A percentile compares a stretch with the other conserved stretches of the same genome.
Conservation (phyloP, 2,329 filamentous ascomycete genomes). For the Ceratocystiopsis brevicomis region DNA sequence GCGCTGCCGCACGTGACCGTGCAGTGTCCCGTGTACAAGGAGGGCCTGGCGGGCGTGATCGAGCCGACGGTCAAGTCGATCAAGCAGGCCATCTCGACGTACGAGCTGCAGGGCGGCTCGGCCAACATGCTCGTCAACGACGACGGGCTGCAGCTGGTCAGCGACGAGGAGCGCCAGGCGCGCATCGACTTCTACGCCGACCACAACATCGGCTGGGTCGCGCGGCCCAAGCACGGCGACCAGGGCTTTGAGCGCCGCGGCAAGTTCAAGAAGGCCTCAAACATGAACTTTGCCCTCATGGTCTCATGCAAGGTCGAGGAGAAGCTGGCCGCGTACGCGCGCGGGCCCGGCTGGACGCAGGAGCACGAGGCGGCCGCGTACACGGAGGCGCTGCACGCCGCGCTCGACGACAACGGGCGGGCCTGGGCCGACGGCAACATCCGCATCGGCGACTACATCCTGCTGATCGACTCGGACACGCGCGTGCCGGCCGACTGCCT, state of each 20-base stretch:
- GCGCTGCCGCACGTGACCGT: slow-evolving; percentile 58
- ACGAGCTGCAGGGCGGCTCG: slow-evolving; percentile 59
- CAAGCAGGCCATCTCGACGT: slow-evolving; percentile 59
- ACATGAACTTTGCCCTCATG: slow-evolving; percentile 55
- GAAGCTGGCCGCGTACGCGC: slow-evolving; percentile 37
- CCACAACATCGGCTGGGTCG: slow-evolving; percentile 51
- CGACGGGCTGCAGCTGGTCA: slow-evolving; percentile 50
- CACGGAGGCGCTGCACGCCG: slow-evolving; percentile 42
- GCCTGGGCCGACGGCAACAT: slow-evolving; percentile 76
- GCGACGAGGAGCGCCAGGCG: slow-evolving; percentile 39
- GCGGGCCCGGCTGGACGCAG: slow-evolving; percentile 45
- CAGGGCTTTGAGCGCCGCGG: slow-evolving; percentile 43
- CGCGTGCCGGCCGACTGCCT: slow-evolving; percentile 61
- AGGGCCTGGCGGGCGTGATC: slow-evolving; percentile 58
- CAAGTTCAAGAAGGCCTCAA: slow-evolving; percentile 54
- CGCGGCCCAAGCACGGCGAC: slow-evolving; percentile 43
- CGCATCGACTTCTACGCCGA: slow-evolving; percentile 51
- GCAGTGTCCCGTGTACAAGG: slow-evolving; percentile 78
- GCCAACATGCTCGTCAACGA: slow-evolving; percentile 64
- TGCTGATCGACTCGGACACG: slow-evolving; percentile 63
- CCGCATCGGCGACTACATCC: slow-evolving; percentile 66
- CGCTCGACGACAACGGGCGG: slow-evolving; percentile 47
- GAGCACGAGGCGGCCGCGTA: slow-evolving; percentile 50
- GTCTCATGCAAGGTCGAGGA: slow-evolving; percentile 53
- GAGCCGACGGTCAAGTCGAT: slow-evolving; percentile 58